These are phyloP conservation scores for Hortiboletus campestris DNA, from an alignment of 768 basidiomycete genomes.

Conservation along the genomic window DNA sequence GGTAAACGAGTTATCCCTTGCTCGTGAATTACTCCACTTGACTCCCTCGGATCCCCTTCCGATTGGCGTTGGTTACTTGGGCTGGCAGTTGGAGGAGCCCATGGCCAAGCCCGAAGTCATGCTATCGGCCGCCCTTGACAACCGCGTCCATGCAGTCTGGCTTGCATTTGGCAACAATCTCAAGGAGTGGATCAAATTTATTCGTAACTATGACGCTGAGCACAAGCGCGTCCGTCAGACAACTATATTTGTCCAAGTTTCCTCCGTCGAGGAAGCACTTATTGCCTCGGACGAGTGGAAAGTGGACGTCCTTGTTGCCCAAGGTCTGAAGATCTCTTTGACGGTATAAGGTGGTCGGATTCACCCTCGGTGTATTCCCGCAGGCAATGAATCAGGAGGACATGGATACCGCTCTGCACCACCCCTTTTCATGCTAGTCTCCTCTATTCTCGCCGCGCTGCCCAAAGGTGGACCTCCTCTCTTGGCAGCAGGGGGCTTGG, in stretches of 20 bases:
- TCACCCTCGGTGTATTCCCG: conserved; percentile 1
- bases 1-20: conserved; percentile 49
- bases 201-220: conserved; percentile 53
- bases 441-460: conserved; percentile 48
- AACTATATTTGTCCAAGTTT: conserved; percentile 64
- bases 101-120: conserved; percentile 39
- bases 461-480: conserved; percentile 47
- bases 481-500: conserved; percentile 74
- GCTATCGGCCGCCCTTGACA: conserved; percentile 50
- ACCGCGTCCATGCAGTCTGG: conserved; percentile 67
- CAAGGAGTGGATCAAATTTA: conserved; percentile 55
- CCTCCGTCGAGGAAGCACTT: conserved; percentile 56
- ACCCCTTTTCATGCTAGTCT: conserved; percentile 59
- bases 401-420: conserved; percentile 61
- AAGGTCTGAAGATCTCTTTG: conserved; percentile 49
- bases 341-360: neutral
- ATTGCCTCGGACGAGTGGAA: conserved; percentile 64
- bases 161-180: conserved; percentile 66
- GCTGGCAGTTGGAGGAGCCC: conserved; percentile 64
- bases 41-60: conserved; percentile 38
- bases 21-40: conserved; percentile 43
- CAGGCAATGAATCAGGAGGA: conserved; percentile 80
- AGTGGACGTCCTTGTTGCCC: conserved; percentile 72
- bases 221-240: conserved; percentile 42
- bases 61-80: conserved; percentile 74